Conservation (phyloP, 331 rosid species). For the Stylosanthes scabra region DNA sequence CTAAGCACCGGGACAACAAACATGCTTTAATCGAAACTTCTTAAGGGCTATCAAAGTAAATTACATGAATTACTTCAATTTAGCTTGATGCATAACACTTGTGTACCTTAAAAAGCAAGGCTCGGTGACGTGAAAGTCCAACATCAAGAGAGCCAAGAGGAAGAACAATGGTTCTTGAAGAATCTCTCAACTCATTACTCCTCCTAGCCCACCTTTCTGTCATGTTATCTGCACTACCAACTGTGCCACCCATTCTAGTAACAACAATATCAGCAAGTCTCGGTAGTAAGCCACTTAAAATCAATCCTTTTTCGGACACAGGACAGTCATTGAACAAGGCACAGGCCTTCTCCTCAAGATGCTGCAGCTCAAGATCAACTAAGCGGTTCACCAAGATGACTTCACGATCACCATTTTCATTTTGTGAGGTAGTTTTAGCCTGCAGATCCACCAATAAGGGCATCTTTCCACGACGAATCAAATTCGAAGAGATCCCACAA, state of each 20-base stretch:
- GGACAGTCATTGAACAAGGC: slow-evolving; percentile 54
- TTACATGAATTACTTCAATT: background rate
- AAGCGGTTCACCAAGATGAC: slow-evolving; percentile 80
- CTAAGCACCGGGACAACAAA: slow-evolving; percentile 61
- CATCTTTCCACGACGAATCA: slow-evolving; percentile 83
- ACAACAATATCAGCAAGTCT: slow-evolving; percentile 92
- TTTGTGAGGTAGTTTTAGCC: slow-evolving; percentile 55
- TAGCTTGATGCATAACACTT: too few species aligned
- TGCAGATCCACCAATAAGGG: slow-evolving; percentile 88
- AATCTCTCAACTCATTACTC: slow-evolving; percentile 74
- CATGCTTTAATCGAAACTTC: slow-evolving; percentile 36
- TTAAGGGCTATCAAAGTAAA: background rate
- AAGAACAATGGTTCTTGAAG: slow-evolving; percentile 67
- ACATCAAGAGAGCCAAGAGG: slow-evolving; percentile 92
- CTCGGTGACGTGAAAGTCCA: slow-evolving; percentile 99
- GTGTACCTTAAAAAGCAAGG: slow-evolving; percentile 82
- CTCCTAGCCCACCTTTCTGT: slow-evolving; percentile 76
- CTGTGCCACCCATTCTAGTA: slow-evolving; percentile 96
- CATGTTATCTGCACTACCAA: slow-evolving; percentile 83
- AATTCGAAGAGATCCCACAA: slow-evolving; percentile 66
- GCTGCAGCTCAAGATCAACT: slow-evolving; percentile 72
- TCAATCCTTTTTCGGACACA: slow-evolving; percentile 63
- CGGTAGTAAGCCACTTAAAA: slow-evolving; percentile 81
- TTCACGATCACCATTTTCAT: slow-evolving; percentile 77
- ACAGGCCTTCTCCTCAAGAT: slow-evolving; percentile 70